Base-by-base conservation (phyloP, 495 filamentous ascomycete species). In the Xylaria castorea region DNA sequence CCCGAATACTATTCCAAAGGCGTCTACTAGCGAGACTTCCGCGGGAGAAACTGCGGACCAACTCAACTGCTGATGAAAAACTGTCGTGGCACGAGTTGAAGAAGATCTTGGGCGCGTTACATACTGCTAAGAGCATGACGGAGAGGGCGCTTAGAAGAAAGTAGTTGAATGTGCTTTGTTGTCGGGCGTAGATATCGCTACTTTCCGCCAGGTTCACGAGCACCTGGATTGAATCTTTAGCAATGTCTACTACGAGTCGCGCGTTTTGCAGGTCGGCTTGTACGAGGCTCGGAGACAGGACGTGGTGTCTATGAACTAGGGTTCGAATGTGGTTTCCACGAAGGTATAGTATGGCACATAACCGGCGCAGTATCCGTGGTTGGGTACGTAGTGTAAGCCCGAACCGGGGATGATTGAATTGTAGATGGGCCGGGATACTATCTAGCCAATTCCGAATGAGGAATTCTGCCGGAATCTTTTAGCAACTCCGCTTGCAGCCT, bases 401-500 rank as follows among this genome's bases (percentile, higher is more conserved):
- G 16, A 71, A 61, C 3, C 60, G 61, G 22, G 70, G 70, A 9
- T 72, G 70, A 7, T 66, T 44, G n/a, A 81, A 74, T 72, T 78
- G 80, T 22, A 81, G 80, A 34, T 79, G 75, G 16, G 40, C 22
- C 20, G 80, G 80, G 38, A 81, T 81, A 25, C 72, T 67, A 57
- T 80, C 78, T 8, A 90, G 90, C 91, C 91, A 93, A 75, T 91
- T 88, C 0, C 90, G 80, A 58, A 91, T 84, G 74, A 92, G 89
- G 72, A 90, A 92, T 75, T 93, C 90, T 60, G 50, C 9, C 92
- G 80, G 75, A 88, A 91, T 27, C 83, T 86, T n/a, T 91, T 89
- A 67, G 90, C 87, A 71, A 91, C 88, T 63, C 14, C 11, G 20
- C 30, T 38, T 38, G 20, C n/a, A 36, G 20, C n/a, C n/a, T 51